Base-by-base conservation (phyloP, 2,329 filamentous ascomycete genomes). In the Hypoxylon sp. region DNA sequence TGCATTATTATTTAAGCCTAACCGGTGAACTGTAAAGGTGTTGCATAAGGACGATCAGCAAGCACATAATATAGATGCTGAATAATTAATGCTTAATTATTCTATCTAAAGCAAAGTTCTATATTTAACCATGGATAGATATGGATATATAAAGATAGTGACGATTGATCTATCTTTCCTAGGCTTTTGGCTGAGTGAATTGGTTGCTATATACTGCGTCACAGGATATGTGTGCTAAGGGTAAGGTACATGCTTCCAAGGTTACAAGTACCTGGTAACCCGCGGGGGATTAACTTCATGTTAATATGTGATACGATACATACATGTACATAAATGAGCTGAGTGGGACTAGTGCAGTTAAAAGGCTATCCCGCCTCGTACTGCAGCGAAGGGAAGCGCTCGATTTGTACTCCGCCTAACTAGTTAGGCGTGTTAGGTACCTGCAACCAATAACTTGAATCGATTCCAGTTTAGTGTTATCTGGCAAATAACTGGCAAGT, bases 381-480 rank as follows among this genome's bases (percentile, higher is more conserved):
- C 36, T 21, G 21, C 19, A 48, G 23, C 41, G 19, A 49, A 49
- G 21, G 53, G 38, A 17, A 43, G 38, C 17, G n/a, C 38, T 21
- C 21, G 38, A 34, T 21, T 45, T 46, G 60, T 65, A 63, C 36
- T 60, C 49, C 9, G 36, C 30, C 23, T 49, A 58, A 38, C 41
- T 13, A 50, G 34, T 64, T 53, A 36, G 25, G 50, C 48, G 38
- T 9, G 2, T 9, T 3, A 60, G 32, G 36, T 65, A 56, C 48
- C 38, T 48, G 30, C 10, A 36, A 45, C 49, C 17, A 55, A 30
- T 7, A 30, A 41, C 62, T 50, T 19, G 28, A 48, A 50, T 55
- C 34, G 48, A 58, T 53, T 50, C 28, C 34, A 60, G 55, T 50
- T 61, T 67, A 67, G 64, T 70, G 65, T 68, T 70, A 70, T 70